These are phyloP conservation scores for Phytopythium helicoides DNA, from an alignment of 352 stramenopile genomes.

Conservation along the genomic window DNA sequence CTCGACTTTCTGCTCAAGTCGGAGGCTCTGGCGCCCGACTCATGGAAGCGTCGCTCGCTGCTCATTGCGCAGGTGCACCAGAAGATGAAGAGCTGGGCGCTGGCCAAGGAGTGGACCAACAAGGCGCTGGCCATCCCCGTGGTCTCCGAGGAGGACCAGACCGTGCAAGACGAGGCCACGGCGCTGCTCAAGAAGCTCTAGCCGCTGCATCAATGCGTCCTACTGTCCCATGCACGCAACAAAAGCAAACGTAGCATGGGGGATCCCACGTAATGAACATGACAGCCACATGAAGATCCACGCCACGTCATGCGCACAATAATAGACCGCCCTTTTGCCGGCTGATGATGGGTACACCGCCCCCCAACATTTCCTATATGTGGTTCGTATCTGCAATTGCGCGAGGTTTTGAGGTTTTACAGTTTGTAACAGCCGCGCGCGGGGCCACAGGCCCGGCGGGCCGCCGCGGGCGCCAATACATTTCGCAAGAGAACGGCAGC, in stretches of 20 bases:
- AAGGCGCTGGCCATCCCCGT: conserved; percentile 65
- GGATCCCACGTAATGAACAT: no score
- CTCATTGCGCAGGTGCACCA: conserved; percentile 81
- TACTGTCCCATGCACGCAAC: no score
- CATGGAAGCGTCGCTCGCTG: conserved; percentile 86
- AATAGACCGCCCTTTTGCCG: no score
- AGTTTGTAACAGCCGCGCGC: background rate
- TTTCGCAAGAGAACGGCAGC: background rate
- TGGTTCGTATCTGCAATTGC: no score
- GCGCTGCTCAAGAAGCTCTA: conserved; percentile 64
- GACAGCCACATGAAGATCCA: no score
- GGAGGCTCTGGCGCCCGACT: conserved; percentile 62
- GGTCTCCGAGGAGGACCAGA: conserved; percentile 64
- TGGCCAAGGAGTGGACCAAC: conserved; percentile 67
- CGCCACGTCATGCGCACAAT: no score
- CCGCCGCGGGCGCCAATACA: conserved; percentile 1
- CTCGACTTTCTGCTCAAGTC: conserved; percentile 74
- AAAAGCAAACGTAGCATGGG: no score
- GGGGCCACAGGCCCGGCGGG: conserved; percentile 4
- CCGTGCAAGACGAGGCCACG: conserved; percentile 63
- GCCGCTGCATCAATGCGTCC: conserved; percentile 1
- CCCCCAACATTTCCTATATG: no score
- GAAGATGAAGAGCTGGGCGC: conserved; percentile 67
- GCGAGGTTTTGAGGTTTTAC: background rate
- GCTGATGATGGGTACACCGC: no score